phyloP scores from a whole-genome alignment of 805 yeast species.

The Candida vaughaniae region DNA sequence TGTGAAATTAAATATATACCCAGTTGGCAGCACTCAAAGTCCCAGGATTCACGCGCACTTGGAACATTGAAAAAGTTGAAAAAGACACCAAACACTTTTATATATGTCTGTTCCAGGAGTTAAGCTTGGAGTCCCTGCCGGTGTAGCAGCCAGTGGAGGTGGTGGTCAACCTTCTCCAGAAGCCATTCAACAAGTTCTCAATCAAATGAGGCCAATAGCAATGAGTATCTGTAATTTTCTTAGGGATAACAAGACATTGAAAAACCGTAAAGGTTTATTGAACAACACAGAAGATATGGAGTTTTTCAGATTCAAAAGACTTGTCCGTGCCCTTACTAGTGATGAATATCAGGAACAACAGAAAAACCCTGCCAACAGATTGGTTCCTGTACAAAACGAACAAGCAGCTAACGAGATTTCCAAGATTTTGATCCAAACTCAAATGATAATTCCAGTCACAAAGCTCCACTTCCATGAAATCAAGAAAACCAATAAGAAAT shows the following conservation, averaged over 20 bases:
- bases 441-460: conserved; percentile 70
- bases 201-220: conserved; percentile 48
- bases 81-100: too few relatives aligned
- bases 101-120: conserved; percentile 18
- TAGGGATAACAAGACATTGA: conserved; percentile 63
- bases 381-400: conserved; percentile 45
- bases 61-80: too few relatives aligned
- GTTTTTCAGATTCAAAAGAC: conserved; percentile 85
- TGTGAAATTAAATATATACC: too few relatives aligned
- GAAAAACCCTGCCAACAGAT: conserved; percentile 42
- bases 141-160: conserved; percentile 3
- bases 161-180: conserved; percentile 6
- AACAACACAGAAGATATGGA: conserved; percentile 68
- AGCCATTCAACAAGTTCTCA: conserved; percentile 11
- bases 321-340: conserved; percentile 71
- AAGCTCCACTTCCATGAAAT: conserved; percentile 72
- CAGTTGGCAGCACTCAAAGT: too few relatives aligned
- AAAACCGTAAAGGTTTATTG: conserved; percentile 78
- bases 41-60: too few relatives aligned
- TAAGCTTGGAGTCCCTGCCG: conserved; percentile 13
- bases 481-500: conserved; percentile 48
- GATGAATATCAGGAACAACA: conserved; percentile 63
- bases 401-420: conserved; percentile 62
- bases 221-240: conserved; percentile 69
- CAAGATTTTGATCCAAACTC: conserved; percentile 66